Evolutionary conservation across 495 filamentous ascomycete genomes (phyloP), one percentile per base, ranked within the genome.

Genomic region (Podospora pseudocomata): DNA sequence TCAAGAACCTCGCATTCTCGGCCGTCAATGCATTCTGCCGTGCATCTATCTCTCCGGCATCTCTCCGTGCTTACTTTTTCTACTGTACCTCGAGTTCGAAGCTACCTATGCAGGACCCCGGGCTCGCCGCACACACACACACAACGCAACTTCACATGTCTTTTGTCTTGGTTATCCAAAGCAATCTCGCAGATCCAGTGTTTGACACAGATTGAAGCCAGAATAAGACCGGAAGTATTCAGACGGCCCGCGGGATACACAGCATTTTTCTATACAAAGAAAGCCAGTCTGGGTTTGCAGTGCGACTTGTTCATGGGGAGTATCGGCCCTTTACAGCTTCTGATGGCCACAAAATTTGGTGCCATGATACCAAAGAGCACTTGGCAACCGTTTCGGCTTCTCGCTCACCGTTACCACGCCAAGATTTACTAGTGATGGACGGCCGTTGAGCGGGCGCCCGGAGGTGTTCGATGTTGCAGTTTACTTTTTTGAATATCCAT

Each of bases 291-390:
- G 39, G 55, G 55, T 18, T 58, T 20, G 55, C 55, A 58, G n/a
- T 58, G 55, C 55, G 55, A 58, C 16, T 20, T 58, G n/a, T 19
- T 19, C 9, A 19, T 58, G 7, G 30, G 30, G 20, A 59, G 56
- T 62, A 62, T 62, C 60, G 60, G 60, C 60, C 60, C 60, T 62
- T 62, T 62, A 28, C 60, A 5, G 30, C 4, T 34, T 19, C 30
- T 62, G 60, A 26, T 62, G 60, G 20, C 18, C 60, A 62, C 30
- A 62, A 28, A 62, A 62, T 62, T 62, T 30, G 20, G 60, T 62
- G 23, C 30, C 60, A 28, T 62, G 60, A 34, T 34, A 34, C 60
- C 60, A 27, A 30, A 34, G 23, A 32, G 16, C 20, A 18, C 60
- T 58, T 58, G 55, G 55, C 55, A 58, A 26, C 39, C 39, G 39